Conservation (phyloP, 2,329 filamentous ascomycete genomes). For the Leptographium flavum region DNA sequence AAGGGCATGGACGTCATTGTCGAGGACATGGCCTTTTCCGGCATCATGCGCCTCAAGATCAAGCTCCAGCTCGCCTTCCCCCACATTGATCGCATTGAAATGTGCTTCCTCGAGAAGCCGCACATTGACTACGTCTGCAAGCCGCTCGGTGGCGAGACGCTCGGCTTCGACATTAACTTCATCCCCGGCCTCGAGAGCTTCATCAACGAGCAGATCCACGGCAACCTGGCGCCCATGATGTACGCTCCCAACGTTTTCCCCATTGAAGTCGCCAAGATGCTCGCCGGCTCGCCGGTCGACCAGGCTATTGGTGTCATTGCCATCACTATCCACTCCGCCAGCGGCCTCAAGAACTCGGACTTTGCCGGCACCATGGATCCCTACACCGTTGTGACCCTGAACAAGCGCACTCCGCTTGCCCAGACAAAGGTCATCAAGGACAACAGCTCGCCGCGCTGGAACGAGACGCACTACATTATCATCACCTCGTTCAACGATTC, state of each 20-base stretch:
- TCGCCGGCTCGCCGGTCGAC: constrained; percentile 85
- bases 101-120: constrained; percentile 83
- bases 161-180: constrained; percentile 98
- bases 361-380: constrained; percentile 87
- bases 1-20: constrained; percentile 96
- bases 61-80: constrained; percentile 95
- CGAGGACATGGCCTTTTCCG: constrained; percentile 92
- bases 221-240: constrained; percentile 92
- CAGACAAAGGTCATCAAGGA: constrained; percentile 81
- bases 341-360: constrained; percentile 88
- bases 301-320: constrained; percentile 91
- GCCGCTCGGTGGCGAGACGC: constrained; percentile 83
- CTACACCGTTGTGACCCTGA: constrained; percentile 74
- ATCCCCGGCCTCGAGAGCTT: constrained; percentile 88
- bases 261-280: constrained; percentile 96
- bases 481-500: constrained; percentile 81
- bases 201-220: constrained; percentile 92
- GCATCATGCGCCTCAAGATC: constrained; percentile 91
- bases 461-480: constrained; percentile 92
- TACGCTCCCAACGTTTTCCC: constrained; percentile 96
- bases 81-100: constrained; percentile 85
- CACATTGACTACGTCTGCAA: constrained; percentile 96
- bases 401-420: constrained; percentile 66
- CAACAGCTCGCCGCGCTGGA: constrained; percentile 80
- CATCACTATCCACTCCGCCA: constrained; percentile 78